Conservation (phyloP, 2,329 filamentous ascomycete species). For the Clonostachys byssicola region DNA sequence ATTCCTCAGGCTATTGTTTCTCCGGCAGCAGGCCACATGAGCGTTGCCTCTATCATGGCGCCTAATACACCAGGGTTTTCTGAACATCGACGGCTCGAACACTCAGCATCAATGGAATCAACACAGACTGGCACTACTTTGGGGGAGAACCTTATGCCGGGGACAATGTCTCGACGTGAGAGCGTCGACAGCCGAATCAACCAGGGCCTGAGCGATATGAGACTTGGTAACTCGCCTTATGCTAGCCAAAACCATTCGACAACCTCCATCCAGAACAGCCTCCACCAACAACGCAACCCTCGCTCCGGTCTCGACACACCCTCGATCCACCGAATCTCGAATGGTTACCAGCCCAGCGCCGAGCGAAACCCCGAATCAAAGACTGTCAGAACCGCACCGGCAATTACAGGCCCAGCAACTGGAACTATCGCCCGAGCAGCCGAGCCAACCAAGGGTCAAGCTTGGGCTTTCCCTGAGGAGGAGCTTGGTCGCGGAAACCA, state of each 20-base stretch:
- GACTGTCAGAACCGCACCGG: conserved; percentile 63
- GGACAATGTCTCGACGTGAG: conserved; percentile 55
- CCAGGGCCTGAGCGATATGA: conserved; percentile 64
- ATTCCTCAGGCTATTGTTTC: conserved; percentile 48
- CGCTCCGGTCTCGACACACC: conserved; percentile 46
- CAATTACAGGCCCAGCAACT: conserved; percentile 68
- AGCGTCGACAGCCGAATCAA: conserved; percentile 80
- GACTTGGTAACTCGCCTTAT: conserved; percentile 63
- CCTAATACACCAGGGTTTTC: conserved; percentile 41
- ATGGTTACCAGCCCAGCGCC: conserved; percentile 57
- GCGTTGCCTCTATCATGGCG: conserved; percentile 62
- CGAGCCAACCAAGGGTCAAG: conserved; percentile 76
- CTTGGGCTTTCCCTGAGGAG: conserved; percentile 79
- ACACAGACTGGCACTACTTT: conserved; percentile 19
- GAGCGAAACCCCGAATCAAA: conserved; percentile 54
- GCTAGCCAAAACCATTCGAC: conserved; percentile 74
- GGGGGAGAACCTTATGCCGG: conserved; percentile 35
- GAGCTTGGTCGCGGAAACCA: conserved; percentile 35
- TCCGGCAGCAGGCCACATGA: conserved; percentile 56
- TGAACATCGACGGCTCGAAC: conserved; percentile 37
- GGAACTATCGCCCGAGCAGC: conserved; percentile 66
- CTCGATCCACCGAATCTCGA: conserved; percentile 57
- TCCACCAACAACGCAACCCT: conserved; percentile 63
- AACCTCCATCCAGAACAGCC: conserved; percentile 66
- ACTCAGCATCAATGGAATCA: conserved; percentile 29